Evolutionary conservation across 805 yeast species (phyloP).

Genomic region (Candida adriatica): DNA sequence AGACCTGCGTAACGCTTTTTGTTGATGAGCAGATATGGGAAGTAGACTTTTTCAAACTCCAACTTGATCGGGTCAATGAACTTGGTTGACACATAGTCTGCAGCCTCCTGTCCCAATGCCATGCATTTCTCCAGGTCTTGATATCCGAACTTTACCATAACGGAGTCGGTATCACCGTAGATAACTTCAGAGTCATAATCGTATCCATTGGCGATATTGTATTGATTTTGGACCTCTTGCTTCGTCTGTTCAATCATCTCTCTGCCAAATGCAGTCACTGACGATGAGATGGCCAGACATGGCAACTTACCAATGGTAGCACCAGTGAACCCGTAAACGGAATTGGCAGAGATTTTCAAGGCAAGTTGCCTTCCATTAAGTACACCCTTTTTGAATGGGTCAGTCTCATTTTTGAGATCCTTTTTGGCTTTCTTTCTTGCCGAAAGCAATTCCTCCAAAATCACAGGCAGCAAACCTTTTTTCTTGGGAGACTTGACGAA

Average conservation of each 20-base stretch:
- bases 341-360: conserved; percentile 91
- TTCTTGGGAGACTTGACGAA: conserved; percentile 67
- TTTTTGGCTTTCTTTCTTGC: conserved; percentile 93
- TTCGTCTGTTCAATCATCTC: conserved; percentile 94
- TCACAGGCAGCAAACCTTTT: conserved; percentile 87
- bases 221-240: conserved; percentile 72
- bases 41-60: conserved; percentile 95
- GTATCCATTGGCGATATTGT: conserved; percentile 75
- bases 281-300: conserved; percentile 91
- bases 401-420: conserved; percentile 87
- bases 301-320: conserved; percentile 97
- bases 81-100: conserved; percentile 70
- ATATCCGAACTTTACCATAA: conserved; percentile 95
- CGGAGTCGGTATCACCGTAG: conserved; percentile 99
- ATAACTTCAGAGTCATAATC: conserved; percentile 84
- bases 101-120: conserved; percentile 93
- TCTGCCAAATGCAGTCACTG: conserved; percentile 94
- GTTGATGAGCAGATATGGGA: conserved; percentile 88
- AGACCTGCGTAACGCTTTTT: conserved; percentile 97
- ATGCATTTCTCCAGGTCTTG: conserved; percentile 75
- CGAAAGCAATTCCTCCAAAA: conserved; percentile 75
- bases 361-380: conserved; percentile 97
- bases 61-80: conserved; percentile 85
- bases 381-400: conserved; percentile 89
- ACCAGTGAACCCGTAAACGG: conserved; percentile 98